phyloP scores from a whole-genome alignment of 2,329 filamentous ascomycete genomes.

The Colletotrichum brevisporum region DNA sequence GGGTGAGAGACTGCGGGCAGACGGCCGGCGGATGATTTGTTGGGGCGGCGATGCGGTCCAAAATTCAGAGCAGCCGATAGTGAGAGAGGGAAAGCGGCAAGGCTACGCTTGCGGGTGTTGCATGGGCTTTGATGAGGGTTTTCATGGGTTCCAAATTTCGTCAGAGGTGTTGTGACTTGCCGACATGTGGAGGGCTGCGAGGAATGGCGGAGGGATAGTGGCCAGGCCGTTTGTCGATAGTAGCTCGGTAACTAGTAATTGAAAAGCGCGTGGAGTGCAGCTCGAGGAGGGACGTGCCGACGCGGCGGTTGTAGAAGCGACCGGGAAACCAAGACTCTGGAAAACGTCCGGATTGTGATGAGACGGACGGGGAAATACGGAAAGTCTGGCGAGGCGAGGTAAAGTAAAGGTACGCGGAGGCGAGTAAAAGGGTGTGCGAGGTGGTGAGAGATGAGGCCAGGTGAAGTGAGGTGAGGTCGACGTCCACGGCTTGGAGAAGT shows the following conservation, averaged over 20 bases:
- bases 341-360: constrained; percentile 23
- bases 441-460: constrained; percentile 10
- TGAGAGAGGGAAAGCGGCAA: constrained; percentile 8
- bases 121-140: constrained; percentile 12
- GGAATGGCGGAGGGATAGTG: constrained; percentile 23
- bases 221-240: constrained; percentile 27
- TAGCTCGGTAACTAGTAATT: constrained; percentile 4
- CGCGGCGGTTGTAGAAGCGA: not conserved
- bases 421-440: constrained; percentile 1
- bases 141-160: constrained; percentile 28
- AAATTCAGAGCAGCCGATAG: constrained; percentile 1
- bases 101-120: constrained; percentile 13
- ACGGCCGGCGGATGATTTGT: constrained; percentile 26
- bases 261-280: not conserved
- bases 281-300: not conserved
- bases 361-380: constrained; percentile 25
- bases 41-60: constrained; percentile 24
- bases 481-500: constrained; percentile 8
- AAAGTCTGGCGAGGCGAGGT: constrained; percentile 15
- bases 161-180: constrained; percentile 20
- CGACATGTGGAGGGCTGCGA: constrained; percentile 29
- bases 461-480: constrained; percentile 6
- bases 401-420: constrained; percentile 5
- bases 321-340: not conserved
- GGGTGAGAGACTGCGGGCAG: constrained; percentile 23